Percentiles rank a stretch among this genome's conserved stretches.
Conservation (phyloP, 2,329 filamentous ascomycete genomes). For the Trichoderma endophyticum region DNA sequence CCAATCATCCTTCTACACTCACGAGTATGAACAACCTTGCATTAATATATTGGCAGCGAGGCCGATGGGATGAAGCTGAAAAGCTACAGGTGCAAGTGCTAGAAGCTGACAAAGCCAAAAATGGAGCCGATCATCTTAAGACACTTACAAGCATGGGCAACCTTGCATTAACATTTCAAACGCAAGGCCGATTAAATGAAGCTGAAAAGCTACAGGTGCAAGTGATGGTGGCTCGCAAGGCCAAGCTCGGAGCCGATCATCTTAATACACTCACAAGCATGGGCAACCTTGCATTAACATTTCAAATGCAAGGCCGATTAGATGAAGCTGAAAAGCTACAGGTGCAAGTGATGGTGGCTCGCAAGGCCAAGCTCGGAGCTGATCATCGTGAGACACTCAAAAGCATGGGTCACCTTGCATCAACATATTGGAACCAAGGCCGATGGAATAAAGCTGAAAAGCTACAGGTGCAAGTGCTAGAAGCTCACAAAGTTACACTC, state of each 20-base stretch:
- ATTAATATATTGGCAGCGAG: fast-evolving
- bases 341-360: too few species aligned
- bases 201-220: background rate
- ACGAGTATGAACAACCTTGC: background rate
- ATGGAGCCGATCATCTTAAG: background rate
- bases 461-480: background rate
- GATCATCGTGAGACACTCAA: background rate
- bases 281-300: too few species aligned
- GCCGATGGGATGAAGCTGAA: background rate
- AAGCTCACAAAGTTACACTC: background rate
- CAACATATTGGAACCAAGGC: background rate
- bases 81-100: background rate
- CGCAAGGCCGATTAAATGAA: background rate
- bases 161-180: background rate
- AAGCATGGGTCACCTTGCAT: background rate
- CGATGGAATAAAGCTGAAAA: background rate
- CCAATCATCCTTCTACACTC: background rate
- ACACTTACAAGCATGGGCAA: background rate
- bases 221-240: background rate
- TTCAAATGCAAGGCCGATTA: too few species aligned
- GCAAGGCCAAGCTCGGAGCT: too few species aligned
- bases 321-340: too few species aligned
- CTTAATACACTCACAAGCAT: background rate
- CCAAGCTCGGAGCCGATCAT: background rate
- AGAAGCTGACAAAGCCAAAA: background rate